A percentile compares a stretch with the other conserved stretches of the same genome.
Conservation (phyloP, 805 yeast species). For the Ogataea trehalophila region DNA sequence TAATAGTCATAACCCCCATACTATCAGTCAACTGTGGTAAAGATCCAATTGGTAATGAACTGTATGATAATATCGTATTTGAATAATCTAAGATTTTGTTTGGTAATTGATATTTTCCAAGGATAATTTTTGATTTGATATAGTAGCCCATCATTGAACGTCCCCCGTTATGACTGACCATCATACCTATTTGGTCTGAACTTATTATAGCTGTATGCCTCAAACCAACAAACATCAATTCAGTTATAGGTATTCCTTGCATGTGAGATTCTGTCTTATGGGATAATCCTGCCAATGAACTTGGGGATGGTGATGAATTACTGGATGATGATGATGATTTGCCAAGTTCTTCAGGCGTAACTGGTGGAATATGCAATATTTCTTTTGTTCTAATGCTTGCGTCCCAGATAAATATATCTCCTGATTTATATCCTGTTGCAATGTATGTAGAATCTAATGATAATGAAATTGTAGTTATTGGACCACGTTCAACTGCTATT, state of each 20-base stretch:
- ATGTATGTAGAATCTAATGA: conserved; percentile 67
- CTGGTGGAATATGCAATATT: conserved; percentile 27
- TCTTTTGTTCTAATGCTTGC: conserved; percentile 31
- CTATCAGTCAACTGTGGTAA: conserved; percentile 49
- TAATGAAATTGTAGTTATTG: conserved; percentile 50
- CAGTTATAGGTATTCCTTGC: conserved; percentile 34
- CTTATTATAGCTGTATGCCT: conserved; percentile 54
- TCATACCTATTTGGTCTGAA: conserved; percentile 51
- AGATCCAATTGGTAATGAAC: conserved; percentile 58
- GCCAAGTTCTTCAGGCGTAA: conserved; percentile 18
- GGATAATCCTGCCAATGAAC: not conserved
- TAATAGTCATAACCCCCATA: conserved; percentile 55
- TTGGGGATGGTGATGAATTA: not conserved
- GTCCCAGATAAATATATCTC: conserved; percentile 69
- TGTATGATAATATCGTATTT: conserved; percentile 35
- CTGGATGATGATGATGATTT: conserved; percentile 3
- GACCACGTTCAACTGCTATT: conserved; percentile 34
- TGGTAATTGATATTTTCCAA: conserved; percentile 41
- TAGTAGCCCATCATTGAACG: conserved; percentile 51
- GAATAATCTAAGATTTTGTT: conserved; percentile 6
- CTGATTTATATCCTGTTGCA: conserved; percentile 65
- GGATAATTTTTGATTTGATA: conserved; percentile 42
- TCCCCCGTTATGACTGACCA: conserved; percentile 60
- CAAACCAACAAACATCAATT: conserved; percentile 43
- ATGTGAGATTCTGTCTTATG: conserved; percentile 31